A percentile compares a stretch with the other conserved stretches of the same genome.
phyloP scores from a whole-genome alignment of 1,284 basidiomycete genomes.

The Clitocybe nebularis region DNA sequence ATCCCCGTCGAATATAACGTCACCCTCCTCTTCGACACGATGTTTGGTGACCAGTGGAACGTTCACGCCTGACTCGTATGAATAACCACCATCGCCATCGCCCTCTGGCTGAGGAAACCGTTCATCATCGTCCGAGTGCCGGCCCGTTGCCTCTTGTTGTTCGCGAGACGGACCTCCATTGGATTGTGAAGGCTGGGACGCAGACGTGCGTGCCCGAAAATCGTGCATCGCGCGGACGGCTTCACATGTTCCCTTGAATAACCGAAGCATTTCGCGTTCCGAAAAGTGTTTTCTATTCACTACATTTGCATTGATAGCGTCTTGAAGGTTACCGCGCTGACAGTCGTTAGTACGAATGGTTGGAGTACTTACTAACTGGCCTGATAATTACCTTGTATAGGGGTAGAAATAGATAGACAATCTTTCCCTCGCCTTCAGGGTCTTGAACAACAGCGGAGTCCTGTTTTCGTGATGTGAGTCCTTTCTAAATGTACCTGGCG shows the following conservation, averaged over 20 bases:
- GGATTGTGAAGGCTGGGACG: conserved; percentile 23
- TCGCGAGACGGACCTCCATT: conserved; percentile 24
- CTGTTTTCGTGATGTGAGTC: conserved; percentile 30
- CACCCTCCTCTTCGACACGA: conserved; percentile 46
- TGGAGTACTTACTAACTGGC: conserved; percentile 8
- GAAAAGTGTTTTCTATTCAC: conserved; percentile 83
- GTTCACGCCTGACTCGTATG: conserved; percentile 51
- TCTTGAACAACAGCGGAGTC: conserved; percentile 96
- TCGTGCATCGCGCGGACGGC: conserved; percentile 93
- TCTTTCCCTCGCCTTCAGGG: conserved; percentile 87
- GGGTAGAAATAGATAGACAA: conserved; percentile 92
- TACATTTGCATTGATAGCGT: conserved; percentile 85
- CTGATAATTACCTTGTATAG: conserved; percentile 63
- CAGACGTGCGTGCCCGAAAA: conserved; percentile 51
- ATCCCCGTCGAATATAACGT: conserved; percentile 75
- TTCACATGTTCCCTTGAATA: conserved; percentile 93
- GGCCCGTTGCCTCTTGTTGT: conserved; percentile 18
- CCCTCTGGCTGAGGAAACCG: conserved; percentile 70
- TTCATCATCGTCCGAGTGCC: conserved; percentile 53
- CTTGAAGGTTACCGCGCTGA: conserved; percentile 90
- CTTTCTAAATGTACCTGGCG: conserved; percentile 1
- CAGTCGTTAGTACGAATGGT: conserved; percentile 20
- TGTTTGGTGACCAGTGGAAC: conserved; percentile 49
- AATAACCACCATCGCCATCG: conserved; percentile 67
- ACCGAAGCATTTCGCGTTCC: conserved; percentile 82